Conservation (phyloP, 345 rosid species). For the Eucalyptus regnans region DNA sequence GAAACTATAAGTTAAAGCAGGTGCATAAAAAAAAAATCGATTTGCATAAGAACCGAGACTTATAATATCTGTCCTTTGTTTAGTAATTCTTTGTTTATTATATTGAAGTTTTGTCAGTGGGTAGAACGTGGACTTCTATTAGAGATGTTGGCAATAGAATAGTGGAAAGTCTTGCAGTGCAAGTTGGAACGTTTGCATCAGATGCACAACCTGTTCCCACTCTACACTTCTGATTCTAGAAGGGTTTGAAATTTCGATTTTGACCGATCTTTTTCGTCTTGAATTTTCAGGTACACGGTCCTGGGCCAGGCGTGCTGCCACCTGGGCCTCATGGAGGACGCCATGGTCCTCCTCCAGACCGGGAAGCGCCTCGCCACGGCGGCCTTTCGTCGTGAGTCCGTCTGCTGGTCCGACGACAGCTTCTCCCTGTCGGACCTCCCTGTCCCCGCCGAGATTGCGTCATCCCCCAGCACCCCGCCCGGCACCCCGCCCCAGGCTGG, state of each 20-base stretch:
- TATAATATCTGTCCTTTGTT: not conserved
- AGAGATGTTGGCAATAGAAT: not conserved
- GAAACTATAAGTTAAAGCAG: not conserved
- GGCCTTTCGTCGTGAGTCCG: slow-evolving; percentile 85
- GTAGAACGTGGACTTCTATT: not conserved
- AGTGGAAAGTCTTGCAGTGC: not conserved
- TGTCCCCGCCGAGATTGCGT: slow-evolving; percentile 1
- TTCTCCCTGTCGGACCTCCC: slow-evolving; percentile 39
- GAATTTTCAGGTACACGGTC: slow-evolving; percentile 46
- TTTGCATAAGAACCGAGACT: not conserved
- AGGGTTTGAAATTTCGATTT: not conserved
- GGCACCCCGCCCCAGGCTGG: slow-evolving; percentile 39
- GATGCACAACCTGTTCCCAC: not conserved
- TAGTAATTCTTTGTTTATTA: not conserved
- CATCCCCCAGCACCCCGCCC: slow-evolving; percentile 16
- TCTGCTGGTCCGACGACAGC: slow-evolving; percentile 86
- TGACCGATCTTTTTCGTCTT: not conserved
- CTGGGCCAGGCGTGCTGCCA: slow-evolving; percentile 92
- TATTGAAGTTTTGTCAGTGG: not conserved
- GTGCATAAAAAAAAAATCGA: not conserved
- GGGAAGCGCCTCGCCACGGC: slow-evolving; percentile 91
- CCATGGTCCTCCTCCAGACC: slow-evolving; percentile 86
- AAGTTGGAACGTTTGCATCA: not conserved
- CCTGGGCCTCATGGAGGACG: slow-evolving; percentile 94
- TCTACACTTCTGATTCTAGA: not conserved